Base-by-base conservation (phyloP, 192 early-diverging fungal genomes). In the Cladochytrium replicatum region DNA sequence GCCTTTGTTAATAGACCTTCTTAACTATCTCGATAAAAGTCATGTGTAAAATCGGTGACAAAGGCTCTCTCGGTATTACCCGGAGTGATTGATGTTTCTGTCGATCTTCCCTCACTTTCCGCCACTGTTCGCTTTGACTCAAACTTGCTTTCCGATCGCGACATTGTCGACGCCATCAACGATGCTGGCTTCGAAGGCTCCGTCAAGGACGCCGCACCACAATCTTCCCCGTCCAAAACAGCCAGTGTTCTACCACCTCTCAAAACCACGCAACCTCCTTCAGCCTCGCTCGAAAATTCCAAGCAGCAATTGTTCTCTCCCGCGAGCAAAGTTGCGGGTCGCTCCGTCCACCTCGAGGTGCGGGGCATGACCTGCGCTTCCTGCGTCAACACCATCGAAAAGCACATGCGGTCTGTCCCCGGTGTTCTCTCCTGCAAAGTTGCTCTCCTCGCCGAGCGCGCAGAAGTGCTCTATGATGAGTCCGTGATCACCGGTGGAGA, bases 351-450 rank as follows among this genome's bases (percentile, higher is more conserved):
- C 53, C 55, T 95, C 7, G 73, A 85, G 50, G 75, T 98, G 19
- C 73, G 64, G 21, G 95, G 95, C 3, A 98, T 98, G 95, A 93
- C 95, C 27, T 97, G 93, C 68, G 80, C 92, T 3, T 84, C 85
- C 2, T 98, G 95, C 66, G 93, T 98, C 0, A 77, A 77, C 26
- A 67, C 80, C 2, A 84, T 98, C 17, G 89, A 95, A 69, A 78
- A 76, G 15, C 69, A 75, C 3, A 53, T 96, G 25, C 41, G 58
- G 19, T 46, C 54, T 1, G 57, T 69, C 4, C 62, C 69, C 0
- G 90, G 88, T 21, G 69, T 98, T 1, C 44, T 68, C 3, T 75
- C 68, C 2, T 78, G 89, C 49, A 83, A 81, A 52, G 95, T 98
- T 7, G 81, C 86, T 2, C 71, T 98, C 25, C 66, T 91, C 23